phyloP scores from a whole-genome alignment of 208 protist species.

The Trypanosoma platydactyli region DNA sequence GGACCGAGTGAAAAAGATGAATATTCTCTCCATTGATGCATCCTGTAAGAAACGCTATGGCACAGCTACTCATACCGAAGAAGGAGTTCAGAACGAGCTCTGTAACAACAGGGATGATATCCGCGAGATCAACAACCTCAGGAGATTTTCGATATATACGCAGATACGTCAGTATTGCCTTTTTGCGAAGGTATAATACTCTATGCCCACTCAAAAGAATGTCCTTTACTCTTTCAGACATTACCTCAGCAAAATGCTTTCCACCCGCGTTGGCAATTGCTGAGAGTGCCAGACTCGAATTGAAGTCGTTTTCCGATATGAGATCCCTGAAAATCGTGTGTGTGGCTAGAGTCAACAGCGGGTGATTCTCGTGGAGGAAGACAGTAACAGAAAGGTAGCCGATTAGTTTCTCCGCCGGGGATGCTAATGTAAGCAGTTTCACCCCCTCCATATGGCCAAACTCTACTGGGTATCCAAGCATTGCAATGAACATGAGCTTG shows the following conservation, averaged over 20 bases:
- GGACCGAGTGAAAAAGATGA: slow-evolving; percentile 58
- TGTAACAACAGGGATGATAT: slow-evolving; percentile 72
- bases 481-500: slow-evolving; percentile 99
- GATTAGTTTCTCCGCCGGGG: slow-evolving; percentile 97
- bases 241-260: slow-evolving; percentile 97
- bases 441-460: slow-evolving; percentile 99
- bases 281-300: slow-evolving; percentile 95
- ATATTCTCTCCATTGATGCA: slow-evolving; percentile 77
- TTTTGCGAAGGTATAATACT: slow-evolving; percentile 96
- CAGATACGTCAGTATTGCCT: slow-evolving; percentile 96
- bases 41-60: slow-evolving; percentile 91
- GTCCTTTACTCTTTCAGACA: slow-evolving; percentile 93
- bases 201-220: slow-evolving; percentile 87
- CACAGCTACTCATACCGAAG: slow-evolving; percentile 93
- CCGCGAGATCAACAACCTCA: slow-evolving; percentile 72
- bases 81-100: slow-evolving; percentile 84
- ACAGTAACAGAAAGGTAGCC: slow-evolving; percentile 96
- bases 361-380: slow-evolving; percentile 97
- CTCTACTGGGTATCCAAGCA: slow-evolving; percentile 99
- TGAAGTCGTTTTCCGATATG: slow-evolving; percentile 86
- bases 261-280: slow-evolving; percentile 98
- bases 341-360: slow-evolving; percentile 97
- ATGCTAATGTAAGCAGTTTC: slow-evolving; percentile 94
- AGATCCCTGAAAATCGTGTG: slow-evolving; percentile 97
- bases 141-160: slow-evolving; percentile 96